A percentile compares a stretch with the other conserved stretches of the same genome.
These are phyloP conservation scores for Exophiala aquamarina DNA, from an alignment of 2,329 filamentous ascomycete genomes.

Conservation along the genomic window DNA sequence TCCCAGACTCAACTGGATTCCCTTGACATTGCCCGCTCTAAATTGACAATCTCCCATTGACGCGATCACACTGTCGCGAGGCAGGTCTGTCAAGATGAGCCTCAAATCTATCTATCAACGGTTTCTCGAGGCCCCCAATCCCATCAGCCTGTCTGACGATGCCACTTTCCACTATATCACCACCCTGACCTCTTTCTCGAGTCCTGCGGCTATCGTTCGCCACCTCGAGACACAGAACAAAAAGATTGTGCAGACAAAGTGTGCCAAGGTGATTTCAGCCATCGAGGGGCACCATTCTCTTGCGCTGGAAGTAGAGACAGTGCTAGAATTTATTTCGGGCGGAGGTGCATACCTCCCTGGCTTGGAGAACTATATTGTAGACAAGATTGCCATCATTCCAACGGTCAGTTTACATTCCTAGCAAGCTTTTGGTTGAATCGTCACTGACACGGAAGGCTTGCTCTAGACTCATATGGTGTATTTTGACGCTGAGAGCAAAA, in stretches of 20 bases:
- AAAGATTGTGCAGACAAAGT: conserved; percentile 78
- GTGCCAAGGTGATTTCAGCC: conserved; percentile 70
- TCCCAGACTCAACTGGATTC: too few relatives aligned
- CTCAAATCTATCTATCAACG: conserved; percentile 62
- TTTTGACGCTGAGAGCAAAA: conserved; percentile 75
- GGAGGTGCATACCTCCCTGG: conserved; percentile 86
- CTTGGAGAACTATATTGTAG: conserved; percentile 88
- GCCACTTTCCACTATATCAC: conserved; percentile 85
- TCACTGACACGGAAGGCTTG: conserved; percentile 10
- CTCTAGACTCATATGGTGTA: conserved; percentile 79
- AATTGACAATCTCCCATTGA: too few relatives aligned
- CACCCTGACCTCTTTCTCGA: conserved; percentile 72
- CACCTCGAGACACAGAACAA: conserved; percentile 68
- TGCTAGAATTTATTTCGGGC: conserved; percentile 74
- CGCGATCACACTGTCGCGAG: too few relatives aligned
- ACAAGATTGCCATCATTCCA: conserved; percentile 74
- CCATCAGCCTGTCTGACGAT: conserved; percentile 62
- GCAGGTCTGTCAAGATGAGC: conserved; percentile 36
- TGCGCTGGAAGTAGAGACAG: conserved; percentile 77
- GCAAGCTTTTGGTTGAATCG: not conserved
- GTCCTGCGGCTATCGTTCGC: conserved; percentile 75
- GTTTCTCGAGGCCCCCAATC: conserved; percentile 68
- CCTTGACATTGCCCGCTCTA: not conserved
- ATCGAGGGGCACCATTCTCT: conserved; percentile 71
- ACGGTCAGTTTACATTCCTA: conserved; percentile 62